These are phyloP conservation scores for Vaccinium macrocarpon DNA, from an alignment of 148 eudicot genomes.

Conservation along the genomic window DNA sequence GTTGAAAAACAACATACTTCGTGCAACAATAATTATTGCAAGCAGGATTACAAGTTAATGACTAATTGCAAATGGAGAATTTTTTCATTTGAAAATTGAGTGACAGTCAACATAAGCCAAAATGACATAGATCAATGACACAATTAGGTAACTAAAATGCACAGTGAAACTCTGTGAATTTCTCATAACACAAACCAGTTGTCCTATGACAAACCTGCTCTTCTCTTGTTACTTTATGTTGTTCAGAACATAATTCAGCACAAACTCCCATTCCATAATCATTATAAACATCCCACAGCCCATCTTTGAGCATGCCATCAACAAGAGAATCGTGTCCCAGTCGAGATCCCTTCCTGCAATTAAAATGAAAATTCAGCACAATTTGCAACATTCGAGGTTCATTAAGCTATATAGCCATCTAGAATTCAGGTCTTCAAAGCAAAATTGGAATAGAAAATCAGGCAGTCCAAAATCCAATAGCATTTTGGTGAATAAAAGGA, in stretches of 20 bases:
- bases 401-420: slow-evolving; percentile 13
- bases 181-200: neutral
- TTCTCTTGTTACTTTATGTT: slow-evolving; percentile 75
- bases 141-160: neutral
- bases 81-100: neutral
- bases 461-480: neutral
- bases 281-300: slow-evolving; percentile 94
- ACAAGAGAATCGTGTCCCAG: slow-evolving; percentile 95
- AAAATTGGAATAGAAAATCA: neutral
- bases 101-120: neutral
- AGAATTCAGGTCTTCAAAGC: neutral
- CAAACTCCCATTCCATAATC: slow-evolving; percentile 92
- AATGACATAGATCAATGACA: neutral
- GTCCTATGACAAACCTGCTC: slow-evolving; percentile 46
- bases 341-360: slow-evolving; percentile 80
- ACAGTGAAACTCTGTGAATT: neutral
- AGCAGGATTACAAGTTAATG: neutral
- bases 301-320: slow-evolving; percentile 98
- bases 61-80: neutral
- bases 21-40: neutral
- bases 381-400: slow-evolving; percentile 17
- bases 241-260: slow-evolving; percentile 92
- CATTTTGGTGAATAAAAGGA: neutral
- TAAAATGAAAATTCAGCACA: slow-evolving; percentile 32
- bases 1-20: neutral